A percentile compares a stretch with the other conserved stretches of the same genome.
phyloP scores from a whole-genome alignment of 2,329 filamentous ascomycete species.

The Monilinia fructicola region DNA sequence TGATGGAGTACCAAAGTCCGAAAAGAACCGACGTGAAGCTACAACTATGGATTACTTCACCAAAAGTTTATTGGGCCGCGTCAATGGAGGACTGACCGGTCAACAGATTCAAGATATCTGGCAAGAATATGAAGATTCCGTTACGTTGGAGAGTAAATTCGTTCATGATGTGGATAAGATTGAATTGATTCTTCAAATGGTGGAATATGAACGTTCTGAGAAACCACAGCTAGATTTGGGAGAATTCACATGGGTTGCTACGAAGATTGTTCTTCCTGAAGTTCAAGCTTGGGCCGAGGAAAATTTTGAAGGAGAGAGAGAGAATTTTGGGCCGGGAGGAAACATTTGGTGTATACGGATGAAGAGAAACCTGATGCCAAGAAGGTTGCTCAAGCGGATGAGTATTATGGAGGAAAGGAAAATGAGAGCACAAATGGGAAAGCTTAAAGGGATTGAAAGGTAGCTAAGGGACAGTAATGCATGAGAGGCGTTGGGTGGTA shows the following conservation, averaged over 20 bases:
- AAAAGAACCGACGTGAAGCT: slow-evolving; percentile 85
- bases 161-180: slow-evolving; percentile 98
- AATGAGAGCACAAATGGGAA: not conserved
- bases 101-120: slow-evolving; percentile 75
- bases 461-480: not conserved
- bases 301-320: slow-evolving; percentile 74
- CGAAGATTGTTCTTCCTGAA: slow-evolving; percentile 71
- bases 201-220: slow-evolving; percentile 84
- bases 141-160: slow-evolving; percentile 81
- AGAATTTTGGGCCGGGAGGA: slow-evolving; percentile 64
- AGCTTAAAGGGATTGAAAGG: not conserved
- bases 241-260: slow-evolving; percentile 82
- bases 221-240: slow-evolving; percentile 65
- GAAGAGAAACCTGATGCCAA: slow-evolving; percentile 7
- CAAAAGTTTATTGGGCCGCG: slow-evolving; percentile 66
- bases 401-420: slow-evolving; percentile 27
- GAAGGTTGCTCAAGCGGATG: slow-evolving; percentile 18
- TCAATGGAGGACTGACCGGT: slow-evolving; percentile 69
- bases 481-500: not conserved
- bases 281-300: slow-evolving; percentile 77
- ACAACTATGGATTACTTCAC: slow-evolving; percentile 90
- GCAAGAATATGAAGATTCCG: slow-evolving; percentile 90
- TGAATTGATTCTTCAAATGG: slow-evolving; percentile 90
- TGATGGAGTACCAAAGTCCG: slow-evolving; percentile 77
- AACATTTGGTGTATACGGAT: not conserved